Base-by-base conservation (phyloP, 768 basidiomycete genomes). In the Lactarius tabidus region DNA sequence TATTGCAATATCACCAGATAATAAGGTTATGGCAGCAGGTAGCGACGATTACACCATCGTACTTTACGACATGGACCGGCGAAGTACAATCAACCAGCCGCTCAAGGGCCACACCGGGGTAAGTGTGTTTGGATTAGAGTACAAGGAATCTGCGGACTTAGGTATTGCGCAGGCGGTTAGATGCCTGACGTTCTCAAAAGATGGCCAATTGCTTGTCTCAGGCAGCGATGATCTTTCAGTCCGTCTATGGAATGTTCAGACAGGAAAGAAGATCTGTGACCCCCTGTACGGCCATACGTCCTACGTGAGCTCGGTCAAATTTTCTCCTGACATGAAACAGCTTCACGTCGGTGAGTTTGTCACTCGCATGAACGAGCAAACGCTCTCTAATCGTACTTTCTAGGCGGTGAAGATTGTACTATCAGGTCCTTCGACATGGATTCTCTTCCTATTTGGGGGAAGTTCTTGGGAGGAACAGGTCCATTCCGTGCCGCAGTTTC, bases 1-100 rank as follows among this genome's bases (percentile, higher is more conserved):
- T 62, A 43, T 74, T 59, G 73, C 67, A 23, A 67, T 72, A 54
- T 75, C 75, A 17, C 68, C 69, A 41, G 67, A 76, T 70, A 66
- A 69, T 12, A 67, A 12, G 31, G 58, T 62, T 9, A 61, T 77
- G 48, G 73, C 58, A 28, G 41, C 54, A 18, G 63, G 66, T 15
- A 60, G 66, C 20, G 38, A 65, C 36, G 58, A 67, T 18, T 26
- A 1, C 36, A 36, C 41, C 8, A 67, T 67, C 29, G 14, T 60
- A 3, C 62, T 67, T 28, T 67, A 64, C 36, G 26, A 67, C 33
- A 54, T 67, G 62, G 62, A 58, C 12, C 35, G 18, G 17, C 36
- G 56, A 35, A 59, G 7, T 14, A 12, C 23, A n/a, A 54, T 53
- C n/a, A 58, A 43, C 29, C 36, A 63, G 6, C 29, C 57, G 6